Evolutionary conservation across 2,329 filamentous ascomycete genomes (phyloP), one percentile per base, ranked within the genome.

Genomic region (Trichoderma polysporum): DNA sequence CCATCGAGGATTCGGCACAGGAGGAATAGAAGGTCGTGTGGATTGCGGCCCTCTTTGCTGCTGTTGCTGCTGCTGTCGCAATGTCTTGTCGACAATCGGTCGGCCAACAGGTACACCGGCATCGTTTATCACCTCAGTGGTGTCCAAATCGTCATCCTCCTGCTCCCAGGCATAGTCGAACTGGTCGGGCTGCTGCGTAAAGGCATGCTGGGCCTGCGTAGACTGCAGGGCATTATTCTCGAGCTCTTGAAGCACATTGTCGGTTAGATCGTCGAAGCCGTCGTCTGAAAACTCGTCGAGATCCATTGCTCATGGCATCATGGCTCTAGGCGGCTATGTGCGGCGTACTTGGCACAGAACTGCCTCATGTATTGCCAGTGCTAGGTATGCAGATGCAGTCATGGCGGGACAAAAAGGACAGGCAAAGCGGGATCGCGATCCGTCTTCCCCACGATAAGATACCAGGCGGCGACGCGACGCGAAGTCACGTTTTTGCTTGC

Each of bases 241-340:
- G 69, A 91, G 84, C 74, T 89, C 86, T 71, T 86, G 82, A 3
- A 90, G 79, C 54, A 81, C 81, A 69, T 84, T 83, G 69, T 84
- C 81, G 70, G 87, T 85, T 49, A 90, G 78, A 47, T 84, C 81
- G 75, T 90, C 87, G 71, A 91, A 81, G 68, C 83, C 87, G 74
- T 89, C 88, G 74, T 90, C 88, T 68, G 83, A 86, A 74, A 88
- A 90, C 69, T 86, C 84, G 78, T 88, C 86, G 79, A 79, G 66
- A 67, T 79, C 77, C 78, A 80, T 80, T 66, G 61, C 70, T 69
- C 65, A 69, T 69, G 72, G 69, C 57, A 39, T 68, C 71, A 69
- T 72, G 62, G 69, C 63, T 61, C 53, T 22, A 29, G 53, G 50
- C 47, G 50, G 29, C 41, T 68, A 52, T 13, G 45, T 29, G 61